Base-by-base conservation (phyloP, 2,329 filamentous ascomycete species). In the Botrytis sinoallii region DNA sequence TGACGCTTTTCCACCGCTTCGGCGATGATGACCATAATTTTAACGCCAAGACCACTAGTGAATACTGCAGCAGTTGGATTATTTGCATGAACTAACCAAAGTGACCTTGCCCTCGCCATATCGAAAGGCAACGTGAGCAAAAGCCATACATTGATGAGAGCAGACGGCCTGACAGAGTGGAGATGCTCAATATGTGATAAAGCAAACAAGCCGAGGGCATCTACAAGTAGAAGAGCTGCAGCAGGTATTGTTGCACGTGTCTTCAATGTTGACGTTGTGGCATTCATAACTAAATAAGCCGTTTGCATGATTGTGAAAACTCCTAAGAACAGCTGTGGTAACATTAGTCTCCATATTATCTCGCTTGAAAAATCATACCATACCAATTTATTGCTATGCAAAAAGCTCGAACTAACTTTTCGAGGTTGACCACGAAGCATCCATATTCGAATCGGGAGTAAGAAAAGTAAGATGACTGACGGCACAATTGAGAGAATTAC, bases 1-100 rank as follows among this genome's bases (percentile, higher is more conserved):
- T 74, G 61, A 14, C 80, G 78, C 78, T 85, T 86, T 71, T 81
- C 82, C 72, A 78, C 77, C 2, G 82, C 82, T 78, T 86, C 84
- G 4, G 83, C 81, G 6, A 78, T 63, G 3, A 77, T 69, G 32
- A 79, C 72, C 52, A 76, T 77, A n/a, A 80, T 74, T 75, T 85
- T 85, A 44, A 83, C 71, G 8, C 75, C 80, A 52, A 83, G 79
- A 5, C 81, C 78, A n/a, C 79, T 77, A 0, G 82, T 82, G 46
- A 83, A 83, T 20, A 83, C 78, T 59, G 79, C 79, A 1, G 79
- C 78, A 12, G 84, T 79, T 29, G 82, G 71, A 52, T 79, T 69
- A 6, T 75, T 77, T 29, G 76, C 76, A 52, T 81, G 76, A 80
- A 74, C 22, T 4, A 76, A 60, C 78, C 78, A 79, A 44, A 79